These are phyloP conservation scores for Gamarada debralockiae DNA, from an alignment of 495 filamentous ascomycete genomes.

Conservation along the genomic window DNA sequence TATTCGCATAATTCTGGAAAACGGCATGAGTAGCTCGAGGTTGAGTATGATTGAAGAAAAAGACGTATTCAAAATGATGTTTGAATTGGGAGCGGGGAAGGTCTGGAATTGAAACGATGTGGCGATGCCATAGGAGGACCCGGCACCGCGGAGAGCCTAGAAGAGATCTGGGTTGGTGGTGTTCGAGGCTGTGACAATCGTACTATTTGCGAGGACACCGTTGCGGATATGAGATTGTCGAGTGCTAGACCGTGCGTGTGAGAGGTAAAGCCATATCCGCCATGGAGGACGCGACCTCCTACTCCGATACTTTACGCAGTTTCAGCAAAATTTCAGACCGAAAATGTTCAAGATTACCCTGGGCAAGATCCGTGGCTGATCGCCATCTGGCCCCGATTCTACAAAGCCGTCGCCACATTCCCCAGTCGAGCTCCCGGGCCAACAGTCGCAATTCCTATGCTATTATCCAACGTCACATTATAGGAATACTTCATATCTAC, in stretches of 20 bases:
- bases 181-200: slow-evolving; percentile 6
- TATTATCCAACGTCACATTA: slow-evolving; percentile 2
- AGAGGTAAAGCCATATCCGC: slow-evolving; percentile 59
- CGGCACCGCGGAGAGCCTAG: slow-evolving; percentile 55
- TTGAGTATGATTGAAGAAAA: slow-evolving; percentile 31
- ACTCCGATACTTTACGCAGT: slow-evolving; percentile 43
- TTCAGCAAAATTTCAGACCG: too few relatives aligned
- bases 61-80: slow-evolving; percentile 31
- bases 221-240: slow-evolving; percentile 58
- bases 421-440: slow-evolving; percentile 61
- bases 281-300: slow-evolving; percentile 65
- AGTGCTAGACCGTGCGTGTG: slow-evolving; percentile 61
- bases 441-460: slow-evolving; percentile 44
- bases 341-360: slow-evolving; percentile 17
- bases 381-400: slow-evolving; percentile 56
- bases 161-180: slow-evolving; percentile 18
- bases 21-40: slow-evolving; percentile 40
- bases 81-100: slow-evolving; percentile 52
- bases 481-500: slow-evolving; percentile 54
- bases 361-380: slow-evolving; percentile 66
- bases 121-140: slow-evolving; percentile 59
- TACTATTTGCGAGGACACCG: slow-evolving; percentile 49
- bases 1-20: slow-evolving; percentile 43
- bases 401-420: slow-evolving; percentile 53
- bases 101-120: slow-evolving; percentile 60